Base-by-base conservation (phyloP, 345 rosid genomes). In the thale cress (Arabidopsis thaliana) region DNA sequence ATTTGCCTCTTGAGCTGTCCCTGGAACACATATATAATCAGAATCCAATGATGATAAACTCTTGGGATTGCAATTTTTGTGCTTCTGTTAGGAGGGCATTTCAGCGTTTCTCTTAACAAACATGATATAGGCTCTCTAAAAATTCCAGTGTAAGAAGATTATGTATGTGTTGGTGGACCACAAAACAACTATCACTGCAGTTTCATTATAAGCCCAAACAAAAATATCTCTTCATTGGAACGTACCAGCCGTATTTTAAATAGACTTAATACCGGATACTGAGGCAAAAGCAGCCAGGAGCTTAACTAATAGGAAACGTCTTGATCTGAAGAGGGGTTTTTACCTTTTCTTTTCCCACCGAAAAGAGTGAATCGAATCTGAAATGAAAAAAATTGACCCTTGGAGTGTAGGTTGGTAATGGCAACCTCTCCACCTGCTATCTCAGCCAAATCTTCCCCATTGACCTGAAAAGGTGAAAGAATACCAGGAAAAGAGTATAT, bases 371-470 rank as follows among this genome's bases (percentile, higher is more conserved):
- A 83, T 5, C 25, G 79, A 49, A 91, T 85, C 67, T 83, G 83
- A 42, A 89, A 46, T 34, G 77, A 68, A 79, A 87, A 91, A 11
- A 80, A 83, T 7, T 83, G 83, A 55, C 96, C 90, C 78, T 72
- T 81, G 33, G 95, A 86, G 68, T 80, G 85, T 76, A 88, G 80
- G 77, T 88, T 86, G 61, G 93, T 86, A 56, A 74, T 73, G 59
- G 88, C 88, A 74, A 82, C 84, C 81, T 87, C 89, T 23, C 93
- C 90, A 30, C 90, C 89, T 24, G 63, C 53, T 63, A 86, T 45
- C 79, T 79, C 97, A 66, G 91, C 83, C 83, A 91, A 79, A 79
- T 87, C 81, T n/a, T 64, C 74, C 77, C 82, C 90, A 83, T 81
- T 82, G 46, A 89, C 91, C 96, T 89, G 77, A 7, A 69, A 44